phyloP scores from a whole-genome alignment of 2,329 filamentous ascomycete species.

The Emericellopsis cladophorae region DNA sequence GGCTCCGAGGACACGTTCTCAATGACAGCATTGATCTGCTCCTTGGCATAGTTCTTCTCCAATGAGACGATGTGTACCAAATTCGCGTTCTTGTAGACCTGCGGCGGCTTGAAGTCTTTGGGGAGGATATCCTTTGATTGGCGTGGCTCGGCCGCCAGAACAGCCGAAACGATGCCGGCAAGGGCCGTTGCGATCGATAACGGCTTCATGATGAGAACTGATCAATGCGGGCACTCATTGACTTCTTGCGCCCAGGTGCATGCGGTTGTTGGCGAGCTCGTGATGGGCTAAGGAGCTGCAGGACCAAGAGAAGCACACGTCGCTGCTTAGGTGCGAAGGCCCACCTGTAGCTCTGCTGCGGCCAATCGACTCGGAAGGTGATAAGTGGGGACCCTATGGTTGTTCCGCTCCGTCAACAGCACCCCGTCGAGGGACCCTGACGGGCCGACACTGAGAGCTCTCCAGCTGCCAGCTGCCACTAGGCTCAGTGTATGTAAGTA shows the following conservation, averaged over 20 bases:
- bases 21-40: constrained; percentile 86
- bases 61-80: constrained; percentile 80
- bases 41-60: constrained; percentile 84
- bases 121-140: constrained; percentile 48
- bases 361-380: no score
- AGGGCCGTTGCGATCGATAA: constrained; percentile 41
- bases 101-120: constrained; percentile 66
- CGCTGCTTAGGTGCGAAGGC: no score
- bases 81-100: constrained; percentile 90
- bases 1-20: constrained; percentile 72
- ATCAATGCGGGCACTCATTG: constrained; percentile 16
- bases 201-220: constrained; percentile 24
- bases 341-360: no score
- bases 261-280: constrained; percentile 2
- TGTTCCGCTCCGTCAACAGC: no score
- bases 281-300: not conserved
- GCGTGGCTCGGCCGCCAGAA: constrained; percentile 20
- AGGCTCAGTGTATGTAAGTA: no score
- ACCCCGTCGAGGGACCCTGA: no score
- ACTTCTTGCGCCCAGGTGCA: constrained; percentile 4
- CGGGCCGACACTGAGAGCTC: no score
- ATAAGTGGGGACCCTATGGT: no score
- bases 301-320: not conserved
- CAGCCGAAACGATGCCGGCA: constrained; percentile 41
- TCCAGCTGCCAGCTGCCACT: no score